Evolutionary conservation across 306 rosid genomes (phyloP).

Genomic region (Sindora glabra): DNA sequence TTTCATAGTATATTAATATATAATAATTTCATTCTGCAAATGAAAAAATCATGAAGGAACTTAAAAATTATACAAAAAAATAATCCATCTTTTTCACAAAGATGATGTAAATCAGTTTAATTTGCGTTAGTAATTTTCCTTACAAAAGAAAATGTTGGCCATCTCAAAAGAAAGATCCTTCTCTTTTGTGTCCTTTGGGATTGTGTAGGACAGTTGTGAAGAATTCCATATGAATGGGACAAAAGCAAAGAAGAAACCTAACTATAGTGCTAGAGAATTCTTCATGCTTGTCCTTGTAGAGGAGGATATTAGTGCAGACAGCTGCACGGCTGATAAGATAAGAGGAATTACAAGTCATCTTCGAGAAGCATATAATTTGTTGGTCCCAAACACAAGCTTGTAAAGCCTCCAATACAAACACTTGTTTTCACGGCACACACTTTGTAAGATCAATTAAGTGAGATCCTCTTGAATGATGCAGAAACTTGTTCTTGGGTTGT

Average conservation of each 20-base stretch:
- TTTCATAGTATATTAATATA: too few species aligned
- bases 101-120: too few species aligned
- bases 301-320: conserved; percentile 26
- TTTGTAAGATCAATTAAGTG: not conserved
- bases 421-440: conserved; percentile 34
- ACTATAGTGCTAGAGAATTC: conserved; percentile 23
- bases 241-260: conserved; percentile 11
- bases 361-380: conserved; percentile 14
- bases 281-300: conserved; percentile 16
- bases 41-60: too few species aligned
- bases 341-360: conserved; percentile 23
- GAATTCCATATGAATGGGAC: conserved; percentile 29
- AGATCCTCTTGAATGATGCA: conserved; percentile 9
- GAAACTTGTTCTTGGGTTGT: conserved; percentile 8
- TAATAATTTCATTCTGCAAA: too few species aligned
- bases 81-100: too few species aligned
- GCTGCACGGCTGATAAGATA: conserved; percentile 37
- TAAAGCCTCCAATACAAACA: conserved; percentile 3
- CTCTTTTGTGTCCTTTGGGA: not conserved
- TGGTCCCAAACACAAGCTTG: conserved; percentile 56
- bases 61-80: too few species aligned
- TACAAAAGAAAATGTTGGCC: too few species aligned
- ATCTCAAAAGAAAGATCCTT: not conserved
- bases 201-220: conserved; percentile 35
- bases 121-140: too few species aligned